Percentiles rank a stretch among this genome's conserved stretches.
Evolutionary conservation across 495 filamentous ascomycete genomes (phyloP).

Genomic region (Lepraria neglecta): DNA sequence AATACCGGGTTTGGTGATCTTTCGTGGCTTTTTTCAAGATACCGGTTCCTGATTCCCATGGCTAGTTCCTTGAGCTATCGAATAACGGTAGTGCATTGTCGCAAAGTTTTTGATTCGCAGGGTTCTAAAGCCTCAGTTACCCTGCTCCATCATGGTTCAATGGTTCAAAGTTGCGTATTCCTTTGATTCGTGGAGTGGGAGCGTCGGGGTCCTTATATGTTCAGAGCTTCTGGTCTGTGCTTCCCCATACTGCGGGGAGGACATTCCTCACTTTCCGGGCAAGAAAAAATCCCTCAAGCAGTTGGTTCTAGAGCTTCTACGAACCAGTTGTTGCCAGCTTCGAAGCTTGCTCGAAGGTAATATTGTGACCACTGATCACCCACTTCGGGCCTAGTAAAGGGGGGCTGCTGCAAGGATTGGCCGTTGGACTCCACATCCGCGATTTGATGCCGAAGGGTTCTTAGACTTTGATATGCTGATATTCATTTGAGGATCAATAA

Average conservation of each 20-base stretch:
- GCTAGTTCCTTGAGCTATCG: conserved; percentile 1
- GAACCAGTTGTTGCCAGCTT: not conserved
- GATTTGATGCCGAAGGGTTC: not conserved
- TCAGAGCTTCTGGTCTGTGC: conserved; percentile 9
- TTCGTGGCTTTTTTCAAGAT: no score
- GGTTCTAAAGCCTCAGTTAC: not conserved
- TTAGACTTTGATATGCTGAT: conserved; percentile 1
- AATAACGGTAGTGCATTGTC: not conserved
- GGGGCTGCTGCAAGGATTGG: no score
- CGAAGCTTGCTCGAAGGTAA: not conserved
- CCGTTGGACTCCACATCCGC: not conserved
- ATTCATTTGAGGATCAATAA: not conserved
- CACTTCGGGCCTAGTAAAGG: not conserved
- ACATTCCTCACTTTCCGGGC: not conserved
- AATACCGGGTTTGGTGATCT: no score
- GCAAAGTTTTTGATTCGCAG: conserved; percentile 8
- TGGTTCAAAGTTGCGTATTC: not conserved
- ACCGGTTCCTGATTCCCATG: not conserved
- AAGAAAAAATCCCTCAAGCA: no score
- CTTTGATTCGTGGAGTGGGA: conserved; percentile 3
- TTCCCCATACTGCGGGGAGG: not conserved
- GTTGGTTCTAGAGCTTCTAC: not conserved
- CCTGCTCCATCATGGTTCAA: not conserved
- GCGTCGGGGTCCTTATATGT: conserved; percentile 1
- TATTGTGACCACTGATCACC: no score